Percentiles rank a stretch among this genome's conserved stretches.
These are phyloP conservation scores for Alloteropsis semialata DNA, from an alignment of 176 grass and related monocot genomes.

Conservation along the genomic window DNA sequence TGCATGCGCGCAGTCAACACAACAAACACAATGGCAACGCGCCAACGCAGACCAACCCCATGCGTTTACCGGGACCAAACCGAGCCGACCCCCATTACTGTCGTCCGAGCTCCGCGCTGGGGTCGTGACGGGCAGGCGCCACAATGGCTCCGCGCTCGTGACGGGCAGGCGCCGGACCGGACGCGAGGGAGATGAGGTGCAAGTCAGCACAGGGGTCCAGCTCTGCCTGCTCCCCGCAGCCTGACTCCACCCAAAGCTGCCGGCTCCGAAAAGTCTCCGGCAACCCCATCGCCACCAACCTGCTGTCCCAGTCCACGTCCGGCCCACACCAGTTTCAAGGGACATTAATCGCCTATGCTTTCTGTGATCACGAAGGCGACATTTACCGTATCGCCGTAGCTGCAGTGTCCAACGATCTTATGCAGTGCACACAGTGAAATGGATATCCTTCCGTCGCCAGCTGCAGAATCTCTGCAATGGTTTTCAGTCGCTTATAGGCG, in stretches of 20 bases:
- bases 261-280: neutral
- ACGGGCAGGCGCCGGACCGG: neutral
- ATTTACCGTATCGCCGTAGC: too few relatives aligned
- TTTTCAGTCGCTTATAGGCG: neutral
- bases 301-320: neutral
- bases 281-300: slow-evolving; percentile 20
- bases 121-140: too few relatives aligned
- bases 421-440: too few relatives aligned
- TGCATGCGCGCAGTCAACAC: too few relatives aligned
- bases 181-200: neutral
- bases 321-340: neutral
- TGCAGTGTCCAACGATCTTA: too few relatives aligned
- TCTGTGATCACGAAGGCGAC: neutral
- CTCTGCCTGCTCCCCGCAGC: neutral
- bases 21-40: too few relatives aligned
- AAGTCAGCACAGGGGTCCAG: neutral
- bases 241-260: neutral
- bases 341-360: neutral
- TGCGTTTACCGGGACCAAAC: neutral
- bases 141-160: too few relatives aligned
- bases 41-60: too few relatives aligned
- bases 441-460: too few relatives aligned
- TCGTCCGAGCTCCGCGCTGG: too few relatives aligned
- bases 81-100: neutral
- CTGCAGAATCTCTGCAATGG: too few relatives aligned